Evolutionary conservation across 1,284 basidiomycete genomes (phyloP).

Genomic region (Boletus mariae): DNA sequence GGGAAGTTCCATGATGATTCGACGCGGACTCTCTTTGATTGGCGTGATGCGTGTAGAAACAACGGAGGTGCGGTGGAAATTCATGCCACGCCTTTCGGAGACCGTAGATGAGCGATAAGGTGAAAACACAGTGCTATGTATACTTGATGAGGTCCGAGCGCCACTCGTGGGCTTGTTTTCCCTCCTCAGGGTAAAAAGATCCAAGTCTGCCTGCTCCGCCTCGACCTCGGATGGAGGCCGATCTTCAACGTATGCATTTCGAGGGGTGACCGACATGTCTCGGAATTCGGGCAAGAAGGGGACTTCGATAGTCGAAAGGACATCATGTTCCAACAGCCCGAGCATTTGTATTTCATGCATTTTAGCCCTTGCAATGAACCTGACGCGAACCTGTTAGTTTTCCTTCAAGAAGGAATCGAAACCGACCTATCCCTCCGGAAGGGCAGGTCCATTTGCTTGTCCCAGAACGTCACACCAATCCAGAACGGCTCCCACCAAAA

Average conservation of each 20-base stretch:
- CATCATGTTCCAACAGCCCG: conserved; percentile 85
- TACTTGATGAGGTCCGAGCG: conserved; percentile 39
- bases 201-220: conserved; percentile 68
- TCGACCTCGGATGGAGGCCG: conserved; percentile 44
- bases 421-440: conserved; percentile 78
- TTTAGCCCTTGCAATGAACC: conserved; percentile 86
- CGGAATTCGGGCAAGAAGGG: conserved; percentile 59
- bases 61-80: conserved; percentile 45
- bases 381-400: conserved; percentile 27
- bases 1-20: conserved; percentile 47
- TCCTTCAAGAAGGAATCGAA: not conserved
- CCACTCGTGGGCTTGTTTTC: conserved; percentile 34
- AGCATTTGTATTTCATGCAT: conserved; percentile 96
- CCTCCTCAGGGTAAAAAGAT: conserved; percentile 53
- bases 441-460: conserved; percentile 81
- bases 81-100: conserved; percentile 34
- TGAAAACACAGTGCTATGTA: conserved; percentile 33
- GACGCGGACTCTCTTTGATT: conserved; percentile 67
- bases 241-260: conserved; percentile 30
- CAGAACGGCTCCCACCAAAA: conserved; percentile 89
- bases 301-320: conserved; percentile 81
- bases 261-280: conserved; percentile 31
- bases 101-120: conserved; percentile 34
- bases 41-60: conserved; percentile 47
- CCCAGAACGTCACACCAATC: conserved; percentile 80